Base-by-base conservation (phyloP, 148 eudicot species). In the Amaranthus palmeri region DNA sequence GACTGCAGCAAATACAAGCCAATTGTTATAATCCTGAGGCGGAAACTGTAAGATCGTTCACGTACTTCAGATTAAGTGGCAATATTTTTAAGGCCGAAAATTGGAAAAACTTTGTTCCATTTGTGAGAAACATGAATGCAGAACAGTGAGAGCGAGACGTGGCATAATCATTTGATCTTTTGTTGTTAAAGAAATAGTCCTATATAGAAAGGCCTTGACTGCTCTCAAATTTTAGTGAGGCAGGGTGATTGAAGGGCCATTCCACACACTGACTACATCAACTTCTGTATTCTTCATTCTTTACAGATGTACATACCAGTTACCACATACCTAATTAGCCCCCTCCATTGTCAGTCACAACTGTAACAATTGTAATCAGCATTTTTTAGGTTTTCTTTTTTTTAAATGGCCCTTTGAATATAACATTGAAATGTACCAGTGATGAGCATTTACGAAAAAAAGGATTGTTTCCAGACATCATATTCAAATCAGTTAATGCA, bases 21-120 rank as follows among this genome's bases (percentile, higher is more conserved):
- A 86, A 86, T 74, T 84, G 88, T 79, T 76, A 82, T 61, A 69
- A 81, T 74, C 76, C 76, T 54, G 81, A 79, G 18, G 74, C 78
- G 25, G 86, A 82, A 63, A 58, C 80, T 41, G 64, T 82, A 46
- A 82, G 80, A 79, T 86, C 88, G 58, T 86, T 86, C 69, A 86
- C 88, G 17, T 86, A 82, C 67, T 86, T 84, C 75, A 84, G 90
- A 77, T 67, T 86, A 84, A 77, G 86, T 13, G 81, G 78, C 52
- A 84, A 79, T 44, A 72, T 84, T 43, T 86, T 86, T 75, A 81
- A 70, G 69, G 70, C 78, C 65, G 86, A 85, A 77, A 86, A 86
- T 54, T 86, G 87, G 88, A 77, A 54, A 44, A 86, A 82, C 79
- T 86, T 86, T 74, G 86, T 81, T 44, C 85, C 84, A 14, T 86